A percentile compares a stretch with the other conserved stretches of the same genome.
These are phyloP conservation scores for Scheffersomyces illinoinensis DNA, from an alignment of 1,139 yeast genomes.

Conservation along the genomic window DNA sequence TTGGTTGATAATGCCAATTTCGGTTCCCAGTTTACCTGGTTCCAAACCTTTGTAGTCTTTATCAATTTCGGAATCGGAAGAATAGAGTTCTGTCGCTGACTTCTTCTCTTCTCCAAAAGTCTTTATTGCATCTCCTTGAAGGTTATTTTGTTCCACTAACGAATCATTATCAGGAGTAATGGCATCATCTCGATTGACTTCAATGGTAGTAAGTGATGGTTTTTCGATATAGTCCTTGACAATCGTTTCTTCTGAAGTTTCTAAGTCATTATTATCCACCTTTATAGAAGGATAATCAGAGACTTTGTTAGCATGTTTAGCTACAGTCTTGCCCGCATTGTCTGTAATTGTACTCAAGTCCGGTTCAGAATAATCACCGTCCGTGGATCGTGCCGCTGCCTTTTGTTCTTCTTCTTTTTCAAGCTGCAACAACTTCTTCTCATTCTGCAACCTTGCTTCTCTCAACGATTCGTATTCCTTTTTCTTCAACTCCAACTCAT, in stretches of 20 bases:
- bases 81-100: slow-evolving; percentile 3
- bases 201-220: slow-evolving; percentile 12
- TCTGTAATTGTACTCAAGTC: slow-evolving; percentile 8
- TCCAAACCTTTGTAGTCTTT: slow-evolving; percentile 8
- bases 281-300: slow-evolving; percentile 24
- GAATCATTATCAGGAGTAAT: neutral
- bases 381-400: neutral
- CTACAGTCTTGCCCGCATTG: slow-evolving; percentile 17
- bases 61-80: slow-evolving; percentile 6
- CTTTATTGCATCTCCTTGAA: neutral
- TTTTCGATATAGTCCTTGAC: slow-evolving; percentile 6
- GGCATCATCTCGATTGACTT: slow-evolving; percentile 4
- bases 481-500: slow-evolving; percentile 20
- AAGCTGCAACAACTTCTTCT: slow-evolving; percentile 14
- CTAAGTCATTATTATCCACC: slow-evolving; percentile 7
- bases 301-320: slow-evolving; percentile 13
- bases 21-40: slow-evolving; percentile 10
- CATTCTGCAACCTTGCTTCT: slow-evolving; percentile 20
- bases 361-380: slow-evolving; percentile 1
- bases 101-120: slow-evolving; percentile 17
- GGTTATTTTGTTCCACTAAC: neutral
- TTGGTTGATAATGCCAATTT: slow-evolving; percentile 24
- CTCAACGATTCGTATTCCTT: slow-evolving; percentile 21
- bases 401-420: neutral
- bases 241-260: neutral